Percentiles rank a stretch among this genome's conserved stretches.
Conservation (phyloP, 257 asterid genomes). For the Mentha longifolia region DNA sequence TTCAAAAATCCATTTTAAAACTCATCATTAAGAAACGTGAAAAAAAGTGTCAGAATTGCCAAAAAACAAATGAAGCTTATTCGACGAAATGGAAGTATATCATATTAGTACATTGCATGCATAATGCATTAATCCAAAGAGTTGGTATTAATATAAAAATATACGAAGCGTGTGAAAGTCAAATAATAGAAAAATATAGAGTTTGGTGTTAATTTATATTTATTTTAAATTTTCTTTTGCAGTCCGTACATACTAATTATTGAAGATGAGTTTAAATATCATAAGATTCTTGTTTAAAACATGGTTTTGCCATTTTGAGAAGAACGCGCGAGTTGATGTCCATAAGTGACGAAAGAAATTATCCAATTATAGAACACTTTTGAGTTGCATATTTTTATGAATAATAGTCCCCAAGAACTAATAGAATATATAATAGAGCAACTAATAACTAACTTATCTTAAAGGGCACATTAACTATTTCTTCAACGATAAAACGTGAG, state of each 20-base stretch:
- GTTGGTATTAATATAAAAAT: too few species aligned
- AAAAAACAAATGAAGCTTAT: too few species aligned
- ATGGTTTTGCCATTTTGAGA: conserved; percentile 23
- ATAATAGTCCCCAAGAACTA: not conserved
- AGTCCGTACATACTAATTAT: not conserved
- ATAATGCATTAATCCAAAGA: too few species aligned
- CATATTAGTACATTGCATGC: too few species aligned
- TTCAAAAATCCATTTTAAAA: too few species aligned
- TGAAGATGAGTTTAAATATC: not conserved
- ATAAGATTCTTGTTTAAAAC: conserved; percentile 22
- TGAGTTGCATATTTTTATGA: not conserved
- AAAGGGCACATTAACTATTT: conserved; percentile 9
- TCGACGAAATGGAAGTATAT: too few species aligned
- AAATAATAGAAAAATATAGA: too few species aligned
- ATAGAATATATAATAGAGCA: conserved; percentile 4
- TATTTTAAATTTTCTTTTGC: too few species aligned
- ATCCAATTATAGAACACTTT: conserved; percentile 6
- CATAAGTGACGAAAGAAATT: not conserved
- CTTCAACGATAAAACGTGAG: conserved; percentile 2
- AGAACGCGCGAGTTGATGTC: not conserved
- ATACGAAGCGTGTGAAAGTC: too few species aligned
- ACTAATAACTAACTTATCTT: conserved; percentile 23
- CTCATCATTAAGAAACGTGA: too few species aligned
- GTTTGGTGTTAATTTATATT: too few species aligned
- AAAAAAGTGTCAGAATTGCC: too few species aligned